Evolutionary conservation across 2,329 filamentous ascomycete species (phyloP).

Genomic region (Aspergillus sclerotialis): DNA sequence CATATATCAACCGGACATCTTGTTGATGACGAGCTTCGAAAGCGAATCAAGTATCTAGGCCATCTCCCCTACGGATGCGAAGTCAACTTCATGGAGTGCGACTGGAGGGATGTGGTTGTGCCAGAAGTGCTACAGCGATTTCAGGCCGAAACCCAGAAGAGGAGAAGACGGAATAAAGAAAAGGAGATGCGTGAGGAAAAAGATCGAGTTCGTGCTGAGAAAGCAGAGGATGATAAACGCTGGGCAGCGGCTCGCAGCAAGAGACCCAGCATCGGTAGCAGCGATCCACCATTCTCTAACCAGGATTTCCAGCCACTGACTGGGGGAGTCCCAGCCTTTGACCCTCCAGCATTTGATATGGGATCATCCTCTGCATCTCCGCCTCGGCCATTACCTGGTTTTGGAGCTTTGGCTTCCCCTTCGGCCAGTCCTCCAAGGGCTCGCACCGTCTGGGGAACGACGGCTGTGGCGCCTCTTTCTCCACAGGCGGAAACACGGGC

Average conservation of each 20-base stretch:
- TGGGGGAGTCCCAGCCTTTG: conserved; percentile 21
- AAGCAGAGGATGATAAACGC: conserved; percentile 62
- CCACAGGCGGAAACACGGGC: conserved; percentile 44
- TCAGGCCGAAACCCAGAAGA: conserved; percentile 64
- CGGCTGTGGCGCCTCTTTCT: conserved; percentile 53
- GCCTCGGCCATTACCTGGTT: conserved; percentile 33
- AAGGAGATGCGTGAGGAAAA: conserved; percentile 84
- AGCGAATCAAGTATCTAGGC: conserved; percentile 75
- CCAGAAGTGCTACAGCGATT: conserved; percentile 70
- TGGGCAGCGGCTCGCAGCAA: conserved; percentile 62
- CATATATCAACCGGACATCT: conserved; percentile 83
- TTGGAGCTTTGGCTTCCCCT: conserved; percentile 60
- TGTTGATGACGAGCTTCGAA: conserved; percentile 76
- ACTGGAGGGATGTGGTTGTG: conserved; percentile 85
- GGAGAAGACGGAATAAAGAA: conserved; percentile 70
- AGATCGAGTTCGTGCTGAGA: conserved; percentile 73
- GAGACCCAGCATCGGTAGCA: conserved; percentile 44
- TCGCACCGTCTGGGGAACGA: conserved; percentile 90
- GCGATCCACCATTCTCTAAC: conserved; percentile 45
- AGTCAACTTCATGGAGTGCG: conserved; percentile 84
- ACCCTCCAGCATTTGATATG: conserved; percentile 21
- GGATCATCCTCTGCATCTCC: conserved; percentile 34
- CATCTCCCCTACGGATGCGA: conserved; percentile 88
- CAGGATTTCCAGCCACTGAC: conserved; percentile 61
- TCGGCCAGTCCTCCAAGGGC: conserved; percentile 71